Percentiles rank a stretch among this genome's conserved stretches.
These are phyloP conservation scores for Pythium folliculosum DNA, from an alignment of 352 stramenopile species.

Conservation along the genomic window DNA sequence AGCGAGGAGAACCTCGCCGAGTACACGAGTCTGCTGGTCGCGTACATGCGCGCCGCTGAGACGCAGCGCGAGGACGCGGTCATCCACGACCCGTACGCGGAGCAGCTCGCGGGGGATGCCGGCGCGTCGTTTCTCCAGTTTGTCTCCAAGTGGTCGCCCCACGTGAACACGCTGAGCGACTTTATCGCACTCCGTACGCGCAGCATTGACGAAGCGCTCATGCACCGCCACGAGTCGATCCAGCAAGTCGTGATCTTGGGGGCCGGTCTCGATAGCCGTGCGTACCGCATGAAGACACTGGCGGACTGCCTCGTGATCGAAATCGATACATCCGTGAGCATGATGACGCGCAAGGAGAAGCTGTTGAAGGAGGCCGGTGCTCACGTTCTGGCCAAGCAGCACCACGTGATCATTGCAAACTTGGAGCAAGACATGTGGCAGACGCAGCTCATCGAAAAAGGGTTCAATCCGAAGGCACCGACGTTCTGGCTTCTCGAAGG, in stretches of 20 bases:
- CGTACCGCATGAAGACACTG: conserved; percentile 48
- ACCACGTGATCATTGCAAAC: conserved; percentile 49
- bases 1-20: conserved; percentile 31
- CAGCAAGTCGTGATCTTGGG: conserved; percentile 58
- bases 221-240: conserved; percentile 36
- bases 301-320: conserved; percentile 47
- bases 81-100: conserved; percentile 48
- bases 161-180: conserved; percentile 8
- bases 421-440: conserved; percentile 55
- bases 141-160: conserved; percentile 27
- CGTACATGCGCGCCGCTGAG: conserved; percentile 44
- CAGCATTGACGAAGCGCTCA: conserved; percentile 56
- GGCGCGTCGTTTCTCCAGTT: conserved; percentile 22
- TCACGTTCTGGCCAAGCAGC: conserved; percentile 34
- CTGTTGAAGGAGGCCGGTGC: conserved; percentile 36
- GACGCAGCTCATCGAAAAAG: conserved; percentile 34
- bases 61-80: conserved; percentile 35
- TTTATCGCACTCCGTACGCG: conserved; percentile 44
- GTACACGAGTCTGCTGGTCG: conserved; percentile 48
- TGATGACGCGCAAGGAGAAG: conserved; percentile 47
- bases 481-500: conserved; percentile 66
- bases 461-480: conserved; percentile 44
- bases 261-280: conserved; percentile 50
- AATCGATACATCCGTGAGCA: conserved; percentile 43
- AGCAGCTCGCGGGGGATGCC: conserved; percentile 40